Evolutionary conservation across 805 yeast genomes (phyloP).

Genomic region (Wickerhamiella qilinensis): DNA sequence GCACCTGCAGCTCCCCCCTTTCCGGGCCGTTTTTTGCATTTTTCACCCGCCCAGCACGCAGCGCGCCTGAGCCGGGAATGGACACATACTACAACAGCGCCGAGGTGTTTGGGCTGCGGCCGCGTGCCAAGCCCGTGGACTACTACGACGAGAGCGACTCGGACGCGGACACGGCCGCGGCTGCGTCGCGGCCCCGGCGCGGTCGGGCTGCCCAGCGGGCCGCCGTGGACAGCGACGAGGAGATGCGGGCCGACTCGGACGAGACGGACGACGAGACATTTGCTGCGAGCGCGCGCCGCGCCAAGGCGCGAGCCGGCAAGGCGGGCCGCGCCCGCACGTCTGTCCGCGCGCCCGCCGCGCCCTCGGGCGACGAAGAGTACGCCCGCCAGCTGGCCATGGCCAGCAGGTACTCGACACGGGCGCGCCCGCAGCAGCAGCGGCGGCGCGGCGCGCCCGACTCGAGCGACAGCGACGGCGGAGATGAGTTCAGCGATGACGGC

Average conservation of each 20-base stretch:
- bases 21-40: too few relatives aligned
- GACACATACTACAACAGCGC: conserved; percentile 9
- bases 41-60: too few relatives aligned
- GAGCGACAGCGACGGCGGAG: conserved; percentile 62
- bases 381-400: conserved; percentile 8
- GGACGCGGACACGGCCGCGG: conserved; percentile 10
- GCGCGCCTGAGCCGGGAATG: too few relatives aligned
- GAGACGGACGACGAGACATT: conserved; percentile 12
- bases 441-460: too few relatives aligned
- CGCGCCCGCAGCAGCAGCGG: background rate
- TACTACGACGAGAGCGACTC: conserved; percentile 8
- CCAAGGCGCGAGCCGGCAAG: too few relatives aligned
- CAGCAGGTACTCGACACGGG: conserved; percentile 57
- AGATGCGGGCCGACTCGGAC: background rate
- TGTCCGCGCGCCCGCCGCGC: background rate
- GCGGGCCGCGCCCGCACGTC: background rate
- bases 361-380: background rate
- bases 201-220: background rate
- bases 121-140: background rate
- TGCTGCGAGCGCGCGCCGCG: background rate
- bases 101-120: conserved; percentile 26
- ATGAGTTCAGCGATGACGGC: conserved; percentile 27
- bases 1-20: too few relatives aligned
- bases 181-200: background rate
- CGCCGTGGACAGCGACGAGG: conserved; percentile 1